Evolutionary conservation across 306 rosid genomes (phyloP).

Genomic region (Cicer bijugum): DNA sequence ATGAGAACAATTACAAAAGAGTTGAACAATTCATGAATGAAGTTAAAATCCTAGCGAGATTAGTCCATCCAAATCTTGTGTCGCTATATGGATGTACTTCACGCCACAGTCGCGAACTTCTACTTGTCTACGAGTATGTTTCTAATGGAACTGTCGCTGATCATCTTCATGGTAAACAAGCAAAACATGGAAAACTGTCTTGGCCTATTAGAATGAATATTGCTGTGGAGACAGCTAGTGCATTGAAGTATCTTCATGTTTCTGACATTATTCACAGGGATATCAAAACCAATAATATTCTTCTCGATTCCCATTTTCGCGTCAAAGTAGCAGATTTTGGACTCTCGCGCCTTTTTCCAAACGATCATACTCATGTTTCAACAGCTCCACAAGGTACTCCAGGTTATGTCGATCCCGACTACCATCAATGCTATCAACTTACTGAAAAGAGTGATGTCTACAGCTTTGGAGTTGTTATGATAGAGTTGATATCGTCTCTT

Average conservation of each 20-base stretch:
- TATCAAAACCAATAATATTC: constrained; percentile 82
- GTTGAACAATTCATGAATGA: constrained; percentile 87
- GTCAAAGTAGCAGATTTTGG: constrained; percentile 96
- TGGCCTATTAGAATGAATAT: constrained; percentile 73
- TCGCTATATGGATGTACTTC: constrained; percentile 87
- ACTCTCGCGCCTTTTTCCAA: constrained; percentile 82
- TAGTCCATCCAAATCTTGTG: constrained; percentile 76
- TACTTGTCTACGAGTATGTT: constrained; percentile 81
- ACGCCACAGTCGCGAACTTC: constrained; percentile 77
- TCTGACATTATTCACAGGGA: constrained; percentile 79
- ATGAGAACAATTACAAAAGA: constrained; percentile 76
- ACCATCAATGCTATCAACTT: constrained; percentile 77
- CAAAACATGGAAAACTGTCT: constrained; percentile 54
- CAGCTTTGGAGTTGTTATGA: constrained; percentile 85
- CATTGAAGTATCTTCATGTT: constrained; percentile 77
- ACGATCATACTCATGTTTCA: constrained; percentile 66
- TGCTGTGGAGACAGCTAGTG: constrained; percentile 79
- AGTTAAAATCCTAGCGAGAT: constrained; percentile 56
- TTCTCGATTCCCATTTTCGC: constrained; percentile 60
- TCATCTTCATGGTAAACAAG: constrained; percentile 69
- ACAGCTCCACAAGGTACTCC: constrained; percentile 98
- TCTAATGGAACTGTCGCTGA: constrained; percentile 88
- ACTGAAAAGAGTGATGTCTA: constrained; percentile 80
- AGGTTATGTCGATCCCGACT: constrained; percentile 90
- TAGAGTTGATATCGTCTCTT: constrained; percentile 80